Evolutionary conservation across 495 filamentous ascomycete species (phyloP), one percentile per base, ranked within the genome.

Genomic region (Daldinia loculata): DNA sequence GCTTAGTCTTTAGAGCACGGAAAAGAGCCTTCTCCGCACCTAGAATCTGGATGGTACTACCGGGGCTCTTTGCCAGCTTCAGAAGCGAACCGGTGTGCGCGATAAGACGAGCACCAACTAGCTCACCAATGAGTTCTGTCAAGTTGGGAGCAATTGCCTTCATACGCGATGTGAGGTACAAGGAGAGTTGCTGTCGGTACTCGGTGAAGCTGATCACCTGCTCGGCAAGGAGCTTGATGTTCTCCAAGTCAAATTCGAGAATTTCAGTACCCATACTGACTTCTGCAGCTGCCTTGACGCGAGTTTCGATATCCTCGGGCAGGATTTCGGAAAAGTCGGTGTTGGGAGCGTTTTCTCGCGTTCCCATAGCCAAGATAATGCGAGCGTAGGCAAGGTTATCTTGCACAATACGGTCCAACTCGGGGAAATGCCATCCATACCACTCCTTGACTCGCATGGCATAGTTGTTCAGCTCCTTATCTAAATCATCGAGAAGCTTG

Each of bases 361-460:
- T 91, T 69, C 95, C 95, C 87, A 97, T 92, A 71, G 88, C 86
- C 60, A 95, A 82, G 64, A 98, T 93, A 56, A 98, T 88, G 56
- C 89, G 87, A 61, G 95, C 87, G 76, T 98, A 98, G 63, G 96
- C 96, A 59, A 98, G 82, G 81, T 99, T 99, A 86, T 99, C 95
- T 79, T 97, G 97, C 70, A 99, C 87, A 77, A 98, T 98, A 79
- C 92, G 92, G 66, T 91, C 94, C 87, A 99, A 87, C 82, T 99
- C 95, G 24, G 95, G 95, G 84, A 98, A 99, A 82, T 98, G 96
- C 95, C 95, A 99, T 63, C 95, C 95, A 75, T 99, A 99, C 95
- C 95, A 99, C 81, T 99, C 95, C 89, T 97, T 98, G 57, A 98
- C 94, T 77, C 95, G 86, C 95, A 99, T 99, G 72, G 95, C 96